These are phyloP conservation scores for Salicornia ramosissima DNA, from an alignment of 148 eudicot species.

Conservation along the genomic window DNA sequence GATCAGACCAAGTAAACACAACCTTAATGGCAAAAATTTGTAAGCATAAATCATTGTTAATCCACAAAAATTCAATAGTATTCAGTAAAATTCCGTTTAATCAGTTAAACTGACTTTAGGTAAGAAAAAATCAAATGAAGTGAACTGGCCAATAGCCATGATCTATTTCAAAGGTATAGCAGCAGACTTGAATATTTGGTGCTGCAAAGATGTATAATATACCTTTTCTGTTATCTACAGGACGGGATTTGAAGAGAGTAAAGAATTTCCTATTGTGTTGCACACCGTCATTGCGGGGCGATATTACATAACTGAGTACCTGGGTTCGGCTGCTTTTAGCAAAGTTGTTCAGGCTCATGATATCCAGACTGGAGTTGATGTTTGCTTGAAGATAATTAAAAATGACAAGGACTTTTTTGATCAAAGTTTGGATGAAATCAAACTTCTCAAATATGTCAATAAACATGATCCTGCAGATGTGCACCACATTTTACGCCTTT, in stretches of 20 bases:
- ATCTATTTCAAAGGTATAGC: too few species aligned
- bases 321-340: constrained; percentile 99
- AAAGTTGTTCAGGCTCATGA: constrained; percentile 95
- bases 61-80: background rate
- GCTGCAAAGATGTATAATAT: constrained; percentile 20
- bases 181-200: background rate
- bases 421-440: constrained; percentile 97
- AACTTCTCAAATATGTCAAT: constrained; percentile 90
- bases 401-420: constrained; percentile 97
- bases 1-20: too few species aligned
- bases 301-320: constrained; percentile 72
- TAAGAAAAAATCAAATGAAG: background rate
- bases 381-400: constrained; percentile 93
- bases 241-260: constrained; percentile 95
- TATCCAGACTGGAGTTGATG: constrained; percentile 71
- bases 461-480: constrained; percentile 87
- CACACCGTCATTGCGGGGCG: constrained; percentile 70
- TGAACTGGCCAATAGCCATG: too few species aligned
- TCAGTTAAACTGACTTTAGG: background rate
- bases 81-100: too few species aligned
- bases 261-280: constrained; percentile 70
- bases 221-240: constrained; percentile 39
- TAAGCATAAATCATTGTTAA: background rate
- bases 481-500: constrained; percentile 81
- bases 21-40: too few species aligned